A percentile compares a stretch with the other conserved stretches of the same genome.
Evolutionary conservation across 345 rosid species (phyloP).

Genomic region (Populus euphratica): DNA sequence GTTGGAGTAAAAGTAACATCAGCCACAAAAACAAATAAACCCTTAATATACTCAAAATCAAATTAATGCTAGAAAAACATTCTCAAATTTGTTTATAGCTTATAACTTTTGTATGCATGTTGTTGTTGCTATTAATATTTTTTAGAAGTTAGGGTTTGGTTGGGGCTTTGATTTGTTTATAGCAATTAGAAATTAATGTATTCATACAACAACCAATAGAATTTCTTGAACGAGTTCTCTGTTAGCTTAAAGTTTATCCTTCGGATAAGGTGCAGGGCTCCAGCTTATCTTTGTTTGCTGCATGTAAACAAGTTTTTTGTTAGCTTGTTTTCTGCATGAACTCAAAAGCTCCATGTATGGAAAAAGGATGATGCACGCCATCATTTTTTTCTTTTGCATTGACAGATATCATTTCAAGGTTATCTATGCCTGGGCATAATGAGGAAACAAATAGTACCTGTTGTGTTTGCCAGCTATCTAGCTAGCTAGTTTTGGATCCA

Average conservation of each 20-base stretch:
- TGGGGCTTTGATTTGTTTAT: too few species aligned
- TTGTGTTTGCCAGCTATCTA: neutral
- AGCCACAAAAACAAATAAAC: too few species aligned
- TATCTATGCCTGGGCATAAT: neutral
- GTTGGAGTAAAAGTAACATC: too few species aligned
- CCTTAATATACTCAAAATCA: too few species aligned
- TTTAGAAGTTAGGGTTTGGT: too few species aligned
- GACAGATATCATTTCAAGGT: neutral
- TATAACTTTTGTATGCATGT: too few species aligned
- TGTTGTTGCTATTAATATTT: too few species aligned
- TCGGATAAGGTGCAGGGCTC: neutral
- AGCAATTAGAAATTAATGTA: too few species aligned
- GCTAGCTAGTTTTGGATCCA: neutral
- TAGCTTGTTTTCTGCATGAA: neutral
- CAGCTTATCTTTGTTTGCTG: neutral
- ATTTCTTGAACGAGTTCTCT: neutral
- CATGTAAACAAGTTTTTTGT: neutral
- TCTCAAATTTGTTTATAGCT: too few species aligned
- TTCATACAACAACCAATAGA: too few species aligned
- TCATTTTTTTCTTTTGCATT: neutral
- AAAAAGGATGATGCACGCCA: neutral
- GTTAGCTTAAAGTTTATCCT: too few species aligned
- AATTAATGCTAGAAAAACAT: too few species aligned
- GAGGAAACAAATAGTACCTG: neutral
- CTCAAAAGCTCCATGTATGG: neutral